Evolutionary conservation across 768 basidiomycete genomes (phyloP), one percentile per base, ranked within the genome.

Genomic region (Naganishia vaughanmartiniae): DNA sequence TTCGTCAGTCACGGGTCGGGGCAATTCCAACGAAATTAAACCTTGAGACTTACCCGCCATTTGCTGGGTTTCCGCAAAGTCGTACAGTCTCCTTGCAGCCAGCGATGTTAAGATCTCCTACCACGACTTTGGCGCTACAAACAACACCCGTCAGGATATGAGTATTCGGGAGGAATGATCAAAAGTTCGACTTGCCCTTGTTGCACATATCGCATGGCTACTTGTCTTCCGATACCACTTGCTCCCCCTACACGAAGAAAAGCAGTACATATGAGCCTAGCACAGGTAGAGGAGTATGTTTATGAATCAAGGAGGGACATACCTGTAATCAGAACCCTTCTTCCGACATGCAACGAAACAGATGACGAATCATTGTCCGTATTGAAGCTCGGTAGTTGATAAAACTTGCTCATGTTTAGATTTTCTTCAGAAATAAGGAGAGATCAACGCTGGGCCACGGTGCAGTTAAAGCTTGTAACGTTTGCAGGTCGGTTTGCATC

Each of bases 311-410:
- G 30, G 28, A 30, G 26, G 51, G 7, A 65, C 63, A n/a, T 60
- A 72, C 71, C 71, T 19, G 71, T 72, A 31, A 72, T 72, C 46
- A 72, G 53, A 26, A 72, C 63, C n/a, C 24, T 66, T 24, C 33
- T 68, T 24, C 67, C 67, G n/a, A 15, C 26, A 6, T 69, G 60
- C 58, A 7, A 21, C n/a, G 60, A 26, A 15, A 5, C 28, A 10
- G 60, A 63, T 34, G 39, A 63, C 24, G 60, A 10, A 15, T 42
- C 24, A 36, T n/a, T 5, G 4, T 31, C n/a, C 42, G 19, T 63
- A 5, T 63, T 24, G 42, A 63, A 63, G 21, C 60, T 42, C 30
- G 60, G 39, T 11, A 63, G 12, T 42, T 45, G 24, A 24, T 17
- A 26, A 26, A 63, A 63, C 28, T 21, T 63, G 60, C 24, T 45